Conservation (phyloP, 176 grass and related monocot species). For the Leersia perrieri region DNA sequence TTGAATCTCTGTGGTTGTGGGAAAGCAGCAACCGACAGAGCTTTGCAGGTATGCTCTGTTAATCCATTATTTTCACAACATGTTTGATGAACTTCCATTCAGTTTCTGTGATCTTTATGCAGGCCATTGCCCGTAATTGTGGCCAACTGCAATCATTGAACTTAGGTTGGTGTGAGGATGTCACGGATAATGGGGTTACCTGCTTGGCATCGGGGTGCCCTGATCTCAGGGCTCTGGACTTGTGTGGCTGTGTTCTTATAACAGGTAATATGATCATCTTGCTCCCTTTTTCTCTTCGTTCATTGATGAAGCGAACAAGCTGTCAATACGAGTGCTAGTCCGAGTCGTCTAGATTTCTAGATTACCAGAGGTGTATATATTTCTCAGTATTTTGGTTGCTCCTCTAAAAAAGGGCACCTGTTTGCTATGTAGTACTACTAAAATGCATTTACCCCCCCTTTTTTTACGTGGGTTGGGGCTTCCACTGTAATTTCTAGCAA, state of each 20-base stretch:
- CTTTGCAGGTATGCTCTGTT: conserved; percentile 58
- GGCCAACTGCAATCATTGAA: conserved; percentile 59
- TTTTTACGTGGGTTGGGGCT: not conserved
- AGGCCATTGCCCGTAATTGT: conserved; percentile 71
- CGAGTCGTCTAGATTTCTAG: too few species aligned
- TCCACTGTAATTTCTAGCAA: not conserved
- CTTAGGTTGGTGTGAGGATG: conserved; percentile 73
- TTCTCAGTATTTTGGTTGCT: too few species aligned
- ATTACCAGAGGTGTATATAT: not conserved
- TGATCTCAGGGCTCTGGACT: conserved; percentile 72
- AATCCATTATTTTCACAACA: not conserved
- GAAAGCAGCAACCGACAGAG: conserved; percentile 59
- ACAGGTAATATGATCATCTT: conserved; percentile 41
- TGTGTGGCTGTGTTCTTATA: conserved; percentile 85
- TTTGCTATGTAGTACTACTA: not conserved
- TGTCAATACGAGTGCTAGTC: not conserved
- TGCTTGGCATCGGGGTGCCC: conserved; percentile 78
- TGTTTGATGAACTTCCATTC: conserved; percentile 9
- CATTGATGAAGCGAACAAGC: not conserved
- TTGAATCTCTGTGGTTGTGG: conserved; percentile 85
- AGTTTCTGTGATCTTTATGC: conserved; percentile 30
- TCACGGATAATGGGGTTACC: conserved; percentile 70
- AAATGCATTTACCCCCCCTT: not conserved
- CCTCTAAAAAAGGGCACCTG: too few species aligned
- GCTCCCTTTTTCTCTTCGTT: not conserved